phyloP scores from a whole-genome alignment of 768 basidiomycete genomes.

The Auriscalpium orientale region DNA sequence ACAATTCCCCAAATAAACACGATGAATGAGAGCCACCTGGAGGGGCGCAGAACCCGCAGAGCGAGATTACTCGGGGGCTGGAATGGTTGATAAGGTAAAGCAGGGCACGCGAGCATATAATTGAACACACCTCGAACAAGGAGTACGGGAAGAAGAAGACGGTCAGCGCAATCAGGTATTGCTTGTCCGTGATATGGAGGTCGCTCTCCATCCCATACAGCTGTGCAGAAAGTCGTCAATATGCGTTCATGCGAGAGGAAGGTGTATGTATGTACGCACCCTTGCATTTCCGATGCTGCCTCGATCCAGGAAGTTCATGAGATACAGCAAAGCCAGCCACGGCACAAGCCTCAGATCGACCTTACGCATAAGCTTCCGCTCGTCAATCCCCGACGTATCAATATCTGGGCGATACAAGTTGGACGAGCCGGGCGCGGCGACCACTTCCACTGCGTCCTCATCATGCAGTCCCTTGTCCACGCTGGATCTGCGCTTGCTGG shows the following conservation, averaged over 20 bases:
- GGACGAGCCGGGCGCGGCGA: too few species aligned
- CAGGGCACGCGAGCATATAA: slow-evolving; percentile 2
- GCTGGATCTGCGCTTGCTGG: too few species aligned
- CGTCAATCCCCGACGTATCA: slow-evolving; percentile 47
- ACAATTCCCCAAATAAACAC: slow-evolving; percentile 34
- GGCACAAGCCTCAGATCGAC: slow-evolving; percentile 66
- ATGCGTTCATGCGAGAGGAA: background rate
- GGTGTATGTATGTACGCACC: slow-evolving; percentile 28
- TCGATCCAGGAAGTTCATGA: slow-evolving; percentile 63
- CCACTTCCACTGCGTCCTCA: too few species aligned
- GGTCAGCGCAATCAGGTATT: slow-evolving; percentile 62
- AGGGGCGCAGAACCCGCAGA: slow-evolving; percentile 52
- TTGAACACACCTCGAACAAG: slow-evolving; percentile 49
- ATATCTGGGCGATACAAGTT: slow-evolving; percentile 40
- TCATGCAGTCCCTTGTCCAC: too few species aligned
- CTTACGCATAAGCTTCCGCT: slow-evolving; percentile 45
- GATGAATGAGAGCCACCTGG: slow-evolving; percentile 50
- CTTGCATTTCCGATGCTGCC: slow-evolving; percentile 68
- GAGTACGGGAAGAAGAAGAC: slow-evolving; percentile 76
- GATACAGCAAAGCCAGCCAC: slow-evolving; percentile 67
- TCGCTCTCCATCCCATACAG: slow-evolving; percentile 52
- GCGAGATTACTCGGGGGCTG: slow-evolving; percentile 60
- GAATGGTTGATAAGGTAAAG: background rate
- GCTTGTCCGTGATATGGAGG: slow-evolving; percentile 51
- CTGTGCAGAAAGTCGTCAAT: slow-evolving; percentile 24